phyloP scores from a whole-genome alignment of 257 asterid species.

The Prunella vulgaris region DNA sequence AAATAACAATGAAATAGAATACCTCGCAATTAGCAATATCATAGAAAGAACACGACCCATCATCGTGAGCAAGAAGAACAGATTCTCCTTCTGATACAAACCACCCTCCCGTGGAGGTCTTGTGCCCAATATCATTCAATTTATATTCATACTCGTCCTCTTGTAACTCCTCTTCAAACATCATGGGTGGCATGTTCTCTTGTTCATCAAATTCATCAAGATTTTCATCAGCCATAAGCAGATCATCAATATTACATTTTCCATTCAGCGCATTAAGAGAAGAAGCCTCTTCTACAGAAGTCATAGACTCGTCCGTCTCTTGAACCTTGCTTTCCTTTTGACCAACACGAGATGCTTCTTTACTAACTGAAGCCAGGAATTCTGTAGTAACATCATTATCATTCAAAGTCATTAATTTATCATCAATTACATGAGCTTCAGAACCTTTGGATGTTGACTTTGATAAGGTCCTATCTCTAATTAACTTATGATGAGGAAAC shows the following conservation, averaged over 20 bases:
- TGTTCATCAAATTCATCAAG: conserved; percentile 60
- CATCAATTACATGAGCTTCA: conserved; percentile 10
- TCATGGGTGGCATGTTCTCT: conserved; percentile 45
- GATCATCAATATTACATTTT: conserved; percentile 33
- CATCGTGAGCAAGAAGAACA: conserved; percentile 74
- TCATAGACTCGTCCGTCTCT: conserved; percentile 43
- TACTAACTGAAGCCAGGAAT: conserved; percentile 21
- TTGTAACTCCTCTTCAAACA: conserved; percentile 50
- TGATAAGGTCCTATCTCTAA: conserved; percentile 54
- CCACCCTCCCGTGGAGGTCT: conserved; percentile 85
- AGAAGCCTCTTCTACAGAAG: conserved; percentile 23
- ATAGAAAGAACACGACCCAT: conserved; percentile 74
- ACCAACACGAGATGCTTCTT: conserved; percentile 21
- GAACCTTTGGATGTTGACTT: conserved; percentile 32
- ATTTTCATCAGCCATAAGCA: conserved; percentile 58
- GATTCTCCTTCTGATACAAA: conserved; percentile 89
- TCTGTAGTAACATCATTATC: conserved; percentile 44
- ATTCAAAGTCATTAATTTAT: conserved; percentile 27
- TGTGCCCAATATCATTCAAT: conserved; percentile 55
- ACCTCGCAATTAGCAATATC: conserved; percentile 79
- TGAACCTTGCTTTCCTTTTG: conserved; percentile 36
- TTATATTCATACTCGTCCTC: conserved; percentile 31
- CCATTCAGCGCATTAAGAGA: conserved; percentile 24
- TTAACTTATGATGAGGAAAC: conserved; percentile 82
- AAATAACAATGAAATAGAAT: background rate